These are phyloP conservation scores for Coemansia linderi DNA, from an alignment of 371 early-diverging fungal species.

Conservation along the genomic window DNA sequence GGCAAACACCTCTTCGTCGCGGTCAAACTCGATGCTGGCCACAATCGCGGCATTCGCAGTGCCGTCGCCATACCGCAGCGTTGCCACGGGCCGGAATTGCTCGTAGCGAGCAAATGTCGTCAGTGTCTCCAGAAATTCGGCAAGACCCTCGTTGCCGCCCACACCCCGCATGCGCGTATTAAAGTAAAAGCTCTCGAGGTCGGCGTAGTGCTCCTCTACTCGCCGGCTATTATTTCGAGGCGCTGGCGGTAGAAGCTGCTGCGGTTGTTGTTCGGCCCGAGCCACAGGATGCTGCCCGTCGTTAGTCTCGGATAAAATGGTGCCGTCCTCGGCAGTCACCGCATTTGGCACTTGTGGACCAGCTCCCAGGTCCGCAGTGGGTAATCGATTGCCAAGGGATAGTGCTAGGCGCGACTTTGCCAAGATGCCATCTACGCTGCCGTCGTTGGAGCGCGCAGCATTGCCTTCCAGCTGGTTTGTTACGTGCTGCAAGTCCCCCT, in stretches of 20 bases:
- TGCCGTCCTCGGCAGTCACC: conserved; percentile 6
- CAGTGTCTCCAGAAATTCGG: conserved; percentile 66
- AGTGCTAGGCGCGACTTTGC: conserved; percentile 27
- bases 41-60: conserved; percentile 74
- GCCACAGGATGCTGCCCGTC: neutral
- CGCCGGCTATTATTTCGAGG: conserved; percentile 27
- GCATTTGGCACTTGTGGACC: conserved; percentile 37
- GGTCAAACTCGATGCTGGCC: conserved; percentile 89
- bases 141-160: conserved; percentile 42
- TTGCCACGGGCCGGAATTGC: conserved; percentile 69
- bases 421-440: conserved; percentile 10
- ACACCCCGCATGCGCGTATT: conserved; percentile 43
- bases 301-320: neutral
- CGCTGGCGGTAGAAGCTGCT: conserved; percentile 1
- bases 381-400: neutral
- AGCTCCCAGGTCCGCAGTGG: conserved; percentile 4
- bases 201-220: conserved; percentile 68
- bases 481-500: conserved; percentile 48
- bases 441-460: conserved; percentile 17
- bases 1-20: conserved; percentile 89
- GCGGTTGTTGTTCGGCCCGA: neutral
- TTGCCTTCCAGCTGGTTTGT: conserved; percentile 37
- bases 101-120: conserved; percentile 68
- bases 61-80: conserved; percentile 75
- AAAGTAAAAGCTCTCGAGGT: conserved; percentile 73